A percentile compares a stretch with the other conserved stretches of the same genome.
Conservation (phyloP, 2,329 filamentous ascomycete species). For the Coleophoma cylindrospora region DNA sequence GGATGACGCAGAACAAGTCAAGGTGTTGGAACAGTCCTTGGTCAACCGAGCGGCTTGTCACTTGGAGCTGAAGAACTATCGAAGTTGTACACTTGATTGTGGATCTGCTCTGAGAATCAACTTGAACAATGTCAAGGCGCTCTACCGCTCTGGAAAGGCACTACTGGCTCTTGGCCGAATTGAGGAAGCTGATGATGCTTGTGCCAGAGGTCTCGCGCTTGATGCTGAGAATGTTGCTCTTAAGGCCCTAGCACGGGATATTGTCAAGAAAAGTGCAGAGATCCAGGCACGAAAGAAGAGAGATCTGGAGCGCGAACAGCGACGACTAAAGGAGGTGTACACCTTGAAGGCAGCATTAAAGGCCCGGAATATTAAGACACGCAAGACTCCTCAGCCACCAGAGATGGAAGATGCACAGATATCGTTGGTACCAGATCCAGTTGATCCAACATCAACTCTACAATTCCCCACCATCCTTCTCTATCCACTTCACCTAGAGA, state of each 20-base stretch:
- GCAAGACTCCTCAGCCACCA: slow-evolving; percentile 65
- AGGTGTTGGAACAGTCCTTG: slow-evolving; percentile 69
- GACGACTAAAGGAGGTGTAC: slow-evolving; percentile 47
- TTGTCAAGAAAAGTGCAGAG: slow-evolving; percentile 51
- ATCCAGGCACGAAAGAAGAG: slow-evolving; percentile 50
- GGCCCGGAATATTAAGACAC: slow-evolving; percentile 65
- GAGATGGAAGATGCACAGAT: slow-evolving; percentile 83
- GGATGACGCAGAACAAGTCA: slow-evolving; percentile 37
- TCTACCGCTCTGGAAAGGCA: slow-evolving; percentile 77
- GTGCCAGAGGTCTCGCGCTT: slow-evolving; percentile 65
- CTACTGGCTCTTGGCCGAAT: slow-evolving; percentile 75
- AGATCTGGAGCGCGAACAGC: slow-evolving; percentile 51
- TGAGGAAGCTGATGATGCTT: slow-evolving; percentile 75
- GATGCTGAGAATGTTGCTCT: slow-evolving; percentile 68
- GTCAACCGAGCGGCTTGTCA: slow-evolving; percentile 89
- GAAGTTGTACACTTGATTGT: slow-evolving; percentile 81
- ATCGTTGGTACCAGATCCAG: slow-evolving; percentile 63
- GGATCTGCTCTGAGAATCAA: slow-evolving; percentile 75
- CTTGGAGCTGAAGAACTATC: slow-evolving; percentile 82
- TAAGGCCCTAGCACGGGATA: slow-evolving; percentile 54
- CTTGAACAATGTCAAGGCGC: slow-evolving; percentile 78
- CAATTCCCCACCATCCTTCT: slow-evolving; percentile 76
- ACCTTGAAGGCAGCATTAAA: slow-evolving; percentile 62
- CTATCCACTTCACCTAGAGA: slow-evolving; percentile 78
- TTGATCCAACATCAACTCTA: slow-evolving; percentile 68